Percentiles rank a stretch among this genome's conserved stretches.
Evolutionary conservation across 2,329 filamentous ascomycete genomes (phyloP).

Genomic region (Sclerotiophoma versabilis): DNA sequence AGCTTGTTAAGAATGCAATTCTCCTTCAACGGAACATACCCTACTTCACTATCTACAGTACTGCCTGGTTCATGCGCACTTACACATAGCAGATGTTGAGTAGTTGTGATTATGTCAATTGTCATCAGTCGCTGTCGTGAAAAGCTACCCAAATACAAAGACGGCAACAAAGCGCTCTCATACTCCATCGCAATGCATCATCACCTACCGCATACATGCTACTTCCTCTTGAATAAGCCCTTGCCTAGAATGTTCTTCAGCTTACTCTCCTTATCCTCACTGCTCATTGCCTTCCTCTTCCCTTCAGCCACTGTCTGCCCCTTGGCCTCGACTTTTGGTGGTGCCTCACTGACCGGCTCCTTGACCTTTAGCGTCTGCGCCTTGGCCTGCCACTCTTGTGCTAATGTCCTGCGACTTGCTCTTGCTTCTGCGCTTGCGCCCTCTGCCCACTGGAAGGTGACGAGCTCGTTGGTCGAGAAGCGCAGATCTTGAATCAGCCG

Average conservation of each 20-base stretch:
- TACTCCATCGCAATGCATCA: slow-evolving; percentile 8
- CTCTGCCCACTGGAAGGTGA: slow-evolving; percentile 79
- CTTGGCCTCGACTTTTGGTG: slow-evolving; percentile 4
- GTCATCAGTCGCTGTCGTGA: background rate
- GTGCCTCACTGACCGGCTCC: slow-evolving; percentile 49
- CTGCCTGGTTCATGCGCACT: no score
- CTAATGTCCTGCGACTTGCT: slow-evolving; percentile 64
- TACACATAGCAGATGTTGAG: background rate
- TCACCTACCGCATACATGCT: background rate
- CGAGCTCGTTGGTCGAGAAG: slow-evolving; percentile 72
- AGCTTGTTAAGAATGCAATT: background rate
- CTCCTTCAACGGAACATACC: no score
- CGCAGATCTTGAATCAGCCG: slow-evolving; percentile 76
- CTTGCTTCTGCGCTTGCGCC: slow-evolving; percentile 64
- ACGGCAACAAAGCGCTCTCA: background rate
- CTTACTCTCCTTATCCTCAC: slow-evolving; percentile 50
- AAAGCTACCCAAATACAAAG: background rate
- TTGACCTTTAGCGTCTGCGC: slow-evolving; percentile 73
- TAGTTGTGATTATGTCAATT: background rate
- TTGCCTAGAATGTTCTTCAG: slow-evolving; percentile 49
- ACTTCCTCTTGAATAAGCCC: slow-evolving; percentile 45
- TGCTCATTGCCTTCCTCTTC: slow-evolving; percentile 43
- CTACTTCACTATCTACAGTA: no score
- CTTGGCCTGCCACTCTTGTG: slow-evolving; percentile 62
- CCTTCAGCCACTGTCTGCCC: slow-evolving; percentile 35